phyloP scores from a whole-genome alignment of 2,329 filamentous ascomycete species.

The Fusarium sp. region DNA sequence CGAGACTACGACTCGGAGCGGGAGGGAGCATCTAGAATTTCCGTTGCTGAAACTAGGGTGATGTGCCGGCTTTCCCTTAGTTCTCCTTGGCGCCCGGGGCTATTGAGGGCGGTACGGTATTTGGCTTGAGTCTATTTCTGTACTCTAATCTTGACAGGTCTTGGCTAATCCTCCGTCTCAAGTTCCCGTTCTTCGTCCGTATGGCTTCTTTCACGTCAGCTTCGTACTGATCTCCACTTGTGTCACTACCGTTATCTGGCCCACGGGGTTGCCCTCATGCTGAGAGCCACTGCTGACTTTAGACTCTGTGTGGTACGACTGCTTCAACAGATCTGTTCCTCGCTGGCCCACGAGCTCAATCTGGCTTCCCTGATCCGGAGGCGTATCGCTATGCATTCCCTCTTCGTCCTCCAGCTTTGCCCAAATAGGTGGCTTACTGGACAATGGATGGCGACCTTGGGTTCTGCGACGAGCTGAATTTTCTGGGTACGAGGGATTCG shows the following conservation, averaged over 20 bases:
- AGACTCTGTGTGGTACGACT: conserved; percentile 16
- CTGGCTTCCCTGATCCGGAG: conserved; percentile 43
- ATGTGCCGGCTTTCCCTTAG: not conserved
- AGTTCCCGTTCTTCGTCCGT: no score
- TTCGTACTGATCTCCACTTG: conserved; percentile 45
- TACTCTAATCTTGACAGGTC: no score
- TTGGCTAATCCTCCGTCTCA: no score
- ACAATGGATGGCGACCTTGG: conserved; percentile 20
- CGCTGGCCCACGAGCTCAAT: conserved; percentile 46
- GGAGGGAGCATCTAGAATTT: conserved; percentile 2
- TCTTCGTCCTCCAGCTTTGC: conserved; percentile 48
- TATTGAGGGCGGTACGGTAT: not conserved
- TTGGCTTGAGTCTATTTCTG: not conserved
- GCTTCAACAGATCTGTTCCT: conserved; percentile 25
- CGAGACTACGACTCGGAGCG: not conserved
- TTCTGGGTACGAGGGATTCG: conserved; percentile 30
- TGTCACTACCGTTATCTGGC: conserved; percentile 45
- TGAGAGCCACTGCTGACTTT: conserved; percentile 14
- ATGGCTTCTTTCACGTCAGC: not conserved
- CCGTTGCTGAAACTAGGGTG: conserved; percentile 3
- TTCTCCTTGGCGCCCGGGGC: not conserved
- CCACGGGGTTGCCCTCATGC: conserved; percentile 6
- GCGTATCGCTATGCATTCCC: conserved; percentile 9
- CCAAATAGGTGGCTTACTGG: conserved; percentile 44
- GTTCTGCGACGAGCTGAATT: conserved; percentile 36